Conservation (phyloP, 2,329 filamentous ascomycete genomes). For the Alternaria conjuncta region DNA sequence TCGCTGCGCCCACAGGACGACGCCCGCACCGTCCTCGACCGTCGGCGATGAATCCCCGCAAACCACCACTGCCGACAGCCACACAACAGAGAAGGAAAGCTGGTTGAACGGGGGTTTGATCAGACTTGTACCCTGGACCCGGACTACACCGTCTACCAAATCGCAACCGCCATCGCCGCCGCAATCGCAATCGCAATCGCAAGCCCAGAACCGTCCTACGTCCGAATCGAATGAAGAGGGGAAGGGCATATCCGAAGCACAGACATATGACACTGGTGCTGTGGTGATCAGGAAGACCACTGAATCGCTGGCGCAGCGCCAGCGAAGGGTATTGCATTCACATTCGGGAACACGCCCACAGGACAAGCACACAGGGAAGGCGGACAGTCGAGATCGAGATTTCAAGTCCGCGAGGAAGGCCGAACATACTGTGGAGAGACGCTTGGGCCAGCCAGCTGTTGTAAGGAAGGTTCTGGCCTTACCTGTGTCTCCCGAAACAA, state of each 20-base stretch:
- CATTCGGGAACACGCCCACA: background rate
- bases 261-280: background rate
- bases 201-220: background rate
- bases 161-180: background rate
- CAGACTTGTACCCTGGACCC: background rate
- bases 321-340: background rate
- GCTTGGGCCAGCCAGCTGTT: background rate
- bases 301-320: background rate
- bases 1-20: conserved; percentile 33
- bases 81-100: background rate
- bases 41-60: conserved; percentile 16
- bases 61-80: conserved; percentile 5
- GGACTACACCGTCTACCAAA: background rate
- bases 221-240: background rate
- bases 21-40: conserved; percentile 19
- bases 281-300: background rate
- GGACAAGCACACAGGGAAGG: background rate
- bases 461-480: background rate
- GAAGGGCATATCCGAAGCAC: background rate
- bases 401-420: background rate
- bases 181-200: background rate
- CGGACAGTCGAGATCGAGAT: background rate
- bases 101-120: conserved; percentile 9
- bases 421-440: background rate
- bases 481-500: background rate